Evolutionary conservation across 2,329 filamentous ascomycete genomes (phyloP).

Genomic region (Sclerotinia borealis): DNA sequence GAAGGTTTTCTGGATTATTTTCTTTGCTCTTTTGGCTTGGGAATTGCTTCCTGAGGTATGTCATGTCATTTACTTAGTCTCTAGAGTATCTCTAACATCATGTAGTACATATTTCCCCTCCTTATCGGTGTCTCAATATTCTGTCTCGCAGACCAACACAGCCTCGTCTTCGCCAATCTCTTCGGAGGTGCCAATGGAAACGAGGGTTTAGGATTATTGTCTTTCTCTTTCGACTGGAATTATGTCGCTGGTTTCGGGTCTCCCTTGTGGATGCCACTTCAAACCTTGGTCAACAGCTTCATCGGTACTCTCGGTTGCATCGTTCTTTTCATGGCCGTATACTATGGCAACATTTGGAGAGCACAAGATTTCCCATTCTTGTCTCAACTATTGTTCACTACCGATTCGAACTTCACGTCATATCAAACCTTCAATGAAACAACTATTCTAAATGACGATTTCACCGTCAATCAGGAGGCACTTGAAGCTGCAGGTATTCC

Average conservation of each 20-base stretch:
- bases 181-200: conserved; percentile 44
- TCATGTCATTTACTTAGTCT: background rate
- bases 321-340: conserved; percentile 34
- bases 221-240: conserved; percentile 39
- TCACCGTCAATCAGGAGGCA: conserved; percentile 34
- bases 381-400: conserved; percentile 37
- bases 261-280: conserved; percentile 29
- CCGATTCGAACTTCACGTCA: conserved; percentile 33
- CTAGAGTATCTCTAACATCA: background rate
- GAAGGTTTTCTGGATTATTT: conserved; percentile 31
- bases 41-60: conserved; percentile 14
- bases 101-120: conserved; percentile 15
- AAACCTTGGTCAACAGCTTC: conserved; percentile 32
- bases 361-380: conserved; percentile 39
- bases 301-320: conserved; percentile 34
- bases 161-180: conserved; percentile 41
- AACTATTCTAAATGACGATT: conserved; percentile 36
- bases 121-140: conserved; percentile 48
- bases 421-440: conserved; percentile 39
- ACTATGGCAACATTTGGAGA: conserved; percentile 40
- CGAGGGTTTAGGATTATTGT: conserved; percentile 36
- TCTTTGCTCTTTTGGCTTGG: conserved; percentile 17
- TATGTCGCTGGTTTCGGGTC: conserved; percentile 33
- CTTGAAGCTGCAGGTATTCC: conserved; percentile 37
- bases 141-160: conserved; percentile 41